phyloP scores from a whole-genome alignment of 306 rosid genomes.

The Cicer judaicum region DNA sequence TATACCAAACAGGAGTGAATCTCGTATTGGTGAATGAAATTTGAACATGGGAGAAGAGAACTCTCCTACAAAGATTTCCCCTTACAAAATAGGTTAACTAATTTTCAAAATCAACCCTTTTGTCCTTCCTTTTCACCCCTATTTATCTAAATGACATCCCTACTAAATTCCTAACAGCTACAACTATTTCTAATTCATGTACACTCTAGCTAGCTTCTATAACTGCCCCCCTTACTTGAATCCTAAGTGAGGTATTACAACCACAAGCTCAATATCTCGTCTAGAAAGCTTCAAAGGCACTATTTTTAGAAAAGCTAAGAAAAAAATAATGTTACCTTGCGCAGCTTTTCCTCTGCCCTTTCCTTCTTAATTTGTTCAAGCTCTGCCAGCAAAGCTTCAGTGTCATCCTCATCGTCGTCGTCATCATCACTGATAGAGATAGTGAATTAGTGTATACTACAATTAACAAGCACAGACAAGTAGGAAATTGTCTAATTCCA shows the following conservation, averaged over 20 bases:
- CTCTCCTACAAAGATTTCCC: too few relatives aligned
- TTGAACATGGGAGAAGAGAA: too few relatives aligned
- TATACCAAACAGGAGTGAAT: too few relatives aligned
- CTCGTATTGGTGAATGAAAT: too few relatives aligned
- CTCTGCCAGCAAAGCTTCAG: constrained; percentile 92
- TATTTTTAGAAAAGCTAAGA: background rate
- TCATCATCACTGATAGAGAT: constrained; percentile 56
- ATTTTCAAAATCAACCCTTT: too few relatives aligned
- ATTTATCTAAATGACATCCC: background rate
- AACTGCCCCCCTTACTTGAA: background rate
- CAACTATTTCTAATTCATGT: background rate
- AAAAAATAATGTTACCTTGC: constrained; percentile 59
- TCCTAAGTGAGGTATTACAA: constrained; percentile 1
- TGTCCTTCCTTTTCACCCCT: background rate
- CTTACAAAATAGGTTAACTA: too few relatives aligned
- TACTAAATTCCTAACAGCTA: background rate
- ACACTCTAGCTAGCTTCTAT: background rate
- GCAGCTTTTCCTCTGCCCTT: constrained; percentile 90
- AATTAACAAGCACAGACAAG: background rate
- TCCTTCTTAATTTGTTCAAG: constrained; percentile 98
- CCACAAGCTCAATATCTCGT: background rate
- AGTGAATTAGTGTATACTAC: constrained; percentile 1
- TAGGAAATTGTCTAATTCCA: background rate
- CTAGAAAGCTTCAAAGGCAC: constrained; percentile 31
- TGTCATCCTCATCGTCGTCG: constrained; percentile 74